A percentile compares a stretch with the other conserved stretches of the same genome.
phyloP scores from a whole-genome alignment of 1,284 basidiomycete genomes.

The Pholiota adiposa region DNA sequence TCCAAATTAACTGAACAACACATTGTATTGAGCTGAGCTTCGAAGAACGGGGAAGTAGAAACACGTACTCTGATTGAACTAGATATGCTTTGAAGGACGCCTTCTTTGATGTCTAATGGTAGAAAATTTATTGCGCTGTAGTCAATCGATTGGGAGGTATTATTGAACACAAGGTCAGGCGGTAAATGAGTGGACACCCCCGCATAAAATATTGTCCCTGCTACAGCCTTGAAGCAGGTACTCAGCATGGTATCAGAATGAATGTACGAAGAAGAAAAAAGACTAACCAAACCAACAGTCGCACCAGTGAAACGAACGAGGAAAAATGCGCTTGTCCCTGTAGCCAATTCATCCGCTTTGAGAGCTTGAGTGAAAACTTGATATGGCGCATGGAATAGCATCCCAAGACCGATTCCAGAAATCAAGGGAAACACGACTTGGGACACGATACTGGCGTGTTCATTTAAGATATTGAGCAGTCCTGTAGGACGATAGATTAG shows the following conservation, averaged over 20 bases:
- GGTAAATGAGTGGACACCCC: slow-evolving; percentile 54
- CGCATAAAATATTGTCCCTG: slow-evolving; percentile 74
- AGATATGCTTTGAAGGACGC: slow-evolving; percentile 51
- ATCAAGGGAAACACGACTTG: slow-evolving; percentile 66
- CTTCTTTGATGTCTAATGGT: slow-evolving; percentile 42
- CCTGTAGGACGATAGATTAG: slow-evolving; percentile 44
- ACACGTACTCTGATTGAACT: slow-evolving; percentile 55
- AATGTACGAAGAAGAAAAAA: slow-evolving; percentile 23
- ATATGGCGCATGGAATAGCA: slow-evolving; percentile 82
- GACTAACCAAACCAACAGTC: slow-evolving; percentile 72
- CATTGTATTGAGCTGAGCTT: slow-evolving; percentile 1
- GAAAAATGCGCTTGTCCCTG: slow-evolving; percentile 82
- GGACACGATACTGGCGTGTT: slow-evolving; percentile 44
- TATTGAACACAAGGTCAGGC: slow-evolving; percentile 41
- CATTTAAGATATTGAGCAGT: slow-evolving; percentile 64
- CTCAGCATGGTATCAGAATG: slow-evolving; percentile 13
- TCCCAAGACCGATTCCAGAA: slow-evolving; percentile 77
- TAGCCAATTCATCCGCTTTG: slow-evolving; percentile 66
- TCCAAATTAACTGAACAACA: slow-evolving; percentile 57
- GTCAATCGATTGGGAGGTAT: slow-evolving; percentile 53
- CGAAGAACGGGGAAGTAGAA: slow-evolving; percentile 2
- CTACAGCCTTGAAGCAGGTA: slow-evolving; percentile 55
- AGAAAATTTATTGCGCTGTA: slow-evolving; percentile 49
- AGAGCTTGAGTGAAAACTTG: slow-evolving; percentile 73
- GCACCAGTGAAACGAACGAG: slow-evolving; percentile 83